Base-by-base conservation (phyloP, 2,329 filamentous ascomycete genomes). In the Nigrospora oryzae region DNA sequence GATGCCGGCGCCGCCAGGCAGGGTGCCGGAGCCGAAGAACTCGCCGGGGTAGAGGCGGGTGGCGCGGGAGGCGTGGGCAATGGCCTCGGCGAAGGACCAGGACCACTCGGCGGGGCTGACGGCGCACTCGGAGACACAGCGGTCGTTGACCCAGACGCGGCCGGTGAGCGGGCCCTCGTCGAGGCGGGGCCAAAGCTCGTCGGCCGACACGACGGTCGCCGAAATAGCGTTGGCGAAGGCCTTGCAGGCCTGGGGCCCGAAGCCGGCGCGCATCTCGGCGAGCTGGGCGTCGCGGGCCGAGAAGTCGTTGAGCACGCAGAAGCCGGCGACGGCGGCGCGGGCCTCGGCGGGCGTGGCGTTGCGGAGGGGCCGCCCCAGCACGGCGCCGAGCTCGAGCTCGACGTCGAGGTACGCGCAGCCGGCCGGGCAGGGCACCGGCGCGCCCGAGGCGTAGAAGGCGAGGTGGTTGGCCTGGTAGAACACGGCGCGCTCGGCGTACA, bases 381-480 rank as follows among this genome's bases (percentile, higher is more conserved):
- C 40, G 28, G 52, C 28, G 33, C 56, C 56, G 16, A 58, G 53
- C 49, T 58, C 56, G 2, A 58, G 52, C 45, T 58, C 56, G 13
- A 56, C 52, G 38, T 58, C 56, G 1, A 58, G 48, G 37, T 57
- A 57, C 15, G 46, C 32, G 35, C 53, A 56, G 42, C 53, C 52
- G 17, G 8, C 10, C 1, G 56, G 56, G 38, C 49, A 53, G 5
- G 46, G 38, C 5, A 58, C 49, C 3, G 49, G 40, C 11, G 52
- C 53, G 16, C 52, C 52, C 38, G 56, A 55, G 2, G 52, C 41
- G 28, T 53, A 53, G 43, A 58, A 55, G 16, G 50, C 55, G n/a
- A 57, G 46, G 44, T 58, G 56, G 37, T 58, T 58, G 16, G 52
- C 53, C 39, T 58, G 56, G 37, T 58, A 58, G 47, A 54, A 58